These are phyloP conservation scores for Fusarium sp. DNA, from an alignment of 2,329 filamentous ascomycete species.

Conservation along the genomic window DNA sequence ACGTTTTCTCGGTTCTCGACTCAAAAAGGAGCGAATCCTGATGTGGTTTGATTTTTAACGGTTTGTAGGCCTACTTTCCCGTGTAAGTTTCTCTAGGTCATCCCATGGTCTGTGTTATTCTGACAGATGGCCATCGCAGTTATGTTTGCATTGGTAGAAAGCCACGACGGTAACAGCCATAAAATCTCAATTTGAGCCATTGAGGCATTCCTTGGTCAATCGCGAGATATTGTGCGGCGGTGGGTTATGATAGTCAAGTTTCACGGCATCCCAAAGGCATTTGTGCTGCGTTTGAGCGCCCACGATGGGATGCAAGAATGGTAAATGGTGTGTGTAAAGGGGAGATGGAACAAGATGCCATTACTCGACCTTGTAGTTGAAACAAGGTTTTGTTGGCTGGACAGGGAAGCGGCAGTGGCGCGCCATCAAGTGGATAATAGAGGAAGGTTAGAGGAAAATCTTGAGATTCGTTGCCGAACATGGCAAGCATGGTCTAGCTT, in stretches of 20 bases:
- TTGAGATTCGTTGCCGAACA: background rate
- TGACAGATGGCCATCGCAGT: slow-evolving; percentile 47
- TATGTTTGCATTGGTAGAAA: slow-evolving; percentile 72
- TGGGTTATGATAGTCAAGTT: background rate
- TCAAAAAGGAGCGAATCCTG: background rate
- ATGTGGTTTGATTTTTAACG: background rate
- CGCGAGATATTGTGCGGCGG: background rate
- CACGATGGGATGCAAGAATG: background rate
- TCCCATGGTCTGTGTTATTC: background rate
- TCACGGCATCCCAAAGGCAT: background rate
- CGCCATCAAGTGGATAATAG: slow-evolving; percentile 29
- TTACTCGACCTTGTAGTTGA: slow-evolving; percentile 21
- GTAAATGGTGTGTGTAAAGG: background rate
- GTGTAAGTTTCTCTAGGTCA: slow-evolving; percentile 55
- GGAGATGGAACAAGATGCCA: background rate
- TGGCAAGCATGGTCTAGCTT: slow-evolving; percentile 10
- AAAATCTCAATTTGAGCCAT: background rate
- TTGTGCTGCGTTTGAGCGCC: background rate
- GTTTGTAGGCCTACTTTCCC: slow-evolving; percentile 66
- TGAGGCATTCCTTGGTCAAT: background rate
- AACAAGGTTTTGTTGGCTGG: slow-evolving; percentile 38
- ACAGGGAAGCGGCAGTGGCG: slow-evolving; percentile 32
- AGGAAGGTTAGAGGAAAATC: slow-evolving; percentile 20
- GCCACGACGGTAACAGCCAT: slow-evolving; percentile 44
- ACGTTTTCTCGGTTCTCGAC: slow-evolving; percentile 16